Conservation (phyloP, 495 filamentous ascomycete genomes). For the Corynascus novoguineensis region DNA sequence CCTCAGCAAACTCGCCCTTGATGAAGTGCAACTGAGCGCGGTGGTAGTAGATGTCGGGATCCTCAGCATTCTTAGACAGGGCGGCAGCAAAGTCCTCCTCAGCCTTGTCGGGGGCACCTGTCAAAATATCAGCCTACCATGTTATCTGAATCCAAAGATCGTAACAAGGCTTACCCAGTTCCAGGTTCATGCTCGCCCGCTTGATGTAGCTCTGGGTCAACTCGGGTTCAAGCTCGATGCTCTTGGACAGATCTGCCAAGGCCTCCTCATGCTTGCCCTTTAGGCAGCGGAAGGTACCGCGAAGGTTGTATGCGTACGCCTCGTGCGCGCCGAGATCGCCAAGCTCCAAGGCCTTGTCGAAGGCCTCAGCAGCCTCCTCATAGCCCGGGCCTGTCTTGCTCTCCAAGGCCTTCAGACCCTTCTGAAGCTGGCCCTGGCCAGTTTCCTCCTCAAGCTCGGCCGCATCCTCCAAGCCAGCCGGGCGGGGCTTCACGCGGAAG, state of each 20-base stretch:
- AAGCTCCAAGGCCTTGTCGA: slow-evolving; percentile 80
- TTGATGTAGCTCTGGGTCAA: slow-evolving; percentile 98
- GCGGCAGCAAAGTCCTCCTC: slow-evolving; percentile 83
- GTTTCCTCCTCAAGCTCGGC: slow-evolving; percentile 69
- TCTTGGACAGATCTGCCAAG: slow-evolving; percentile 78
- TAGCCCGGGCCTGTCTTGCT: slow-evolving; percentile 86
- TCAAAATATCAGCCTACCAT: slow-evolving; percentile 27
- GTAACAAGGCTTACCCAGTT: slow-evolving; percentile 72
- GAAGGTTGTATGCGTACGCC: slow-evolving; percentile 89
- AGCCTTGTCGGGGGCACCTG: slow-evolving; percentile 81
- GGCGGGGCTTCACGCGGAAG: slow-evolving; percentile 76
- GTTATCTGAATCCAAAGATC: too few species aligned
- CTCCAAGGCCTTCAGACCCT: slow-evolving; percentile 72
- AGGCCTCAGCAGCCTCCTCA: slow-evolving; percentile 74
- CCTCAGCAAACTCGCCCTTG: slow-evolving; percentile 82
- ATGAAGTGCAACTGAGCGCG: slow-evolving; percentile 98
- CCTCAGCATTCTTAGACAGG: slow-evolving; percentile 74
- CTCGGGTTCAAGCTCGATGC: slow-evolving; percentile 77
- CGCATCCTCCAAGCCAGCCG: slow-evolving; percentile 74
- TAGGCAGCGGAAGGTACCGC: slow-evolving; percentile 91
- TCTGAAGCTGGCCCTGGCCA: slow-evolving; percentile 77
- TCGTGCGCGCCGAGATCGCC: slow-evolving; percentile 73
- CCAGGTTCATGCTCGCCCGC: slow-evolving; percentile 94
- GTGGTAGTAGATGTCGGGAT: slow-evolving; percentile 99
- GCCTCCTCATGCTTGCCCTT: slow-evolving; percentile 80